Conservation (phyloP, 2,329 filamentous ascomycete genomes). For the Tolypocladium album region DNA sequence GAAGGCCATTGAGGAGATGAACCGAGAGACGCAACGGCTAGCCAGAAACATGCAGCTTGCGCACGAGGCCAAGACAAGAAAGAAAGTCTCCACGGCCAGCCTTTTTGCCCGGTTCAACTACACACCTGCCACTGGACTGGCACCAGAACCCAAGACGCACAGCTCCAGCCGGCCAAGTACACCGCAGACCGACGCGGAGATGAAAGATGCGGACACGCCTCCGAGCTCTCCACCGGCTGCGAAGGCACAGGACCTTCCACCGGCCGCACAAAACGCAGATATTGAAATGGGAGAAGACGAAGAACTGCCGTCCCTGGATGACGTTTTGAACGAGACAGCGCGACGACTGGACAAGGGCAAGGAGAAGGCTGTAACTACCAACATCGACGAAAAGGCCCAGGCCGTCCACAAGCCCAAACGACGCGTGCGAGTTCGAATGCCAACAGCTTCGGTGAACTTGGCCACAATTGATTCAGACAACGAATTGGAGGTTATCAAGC, state of each 20-base stretch:
- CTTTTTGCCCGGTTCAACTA: slow-evolving; percentile 81
- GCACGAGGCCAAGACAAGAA: slow-evolving; percentile 82
- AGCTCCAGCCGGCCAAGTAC: slow-evolving; percentile 47
- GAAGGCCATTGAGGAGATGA: slow-evolving; percentile 91
- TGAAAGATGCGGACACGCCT: slow-evolving; percentile 48
- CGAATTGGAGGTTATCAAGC: slow-evolving; percentile 51
- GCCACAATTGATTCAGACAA: slow-evolving; percentile 39
- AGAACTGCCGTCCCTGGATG: slow-evolving; percentile 27
- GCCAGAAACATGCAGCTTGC: slow-evolving; percentile 82
- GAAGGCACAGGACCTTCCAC: slow-evolving; percentile 15
- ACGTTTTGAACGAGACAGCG: slow-evolving; percentile 18
- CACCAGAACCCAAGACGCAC: slow-evolving; percentile 23
- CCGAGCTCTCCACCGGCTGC: slow-evolving; percentile 55
- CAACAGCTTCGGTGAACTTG: slow-evolving; percentile 25
- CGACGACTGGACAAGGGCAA: slow-evolving; percentile 46
- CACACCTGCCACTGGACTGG: slow-evolving; percentile 29
- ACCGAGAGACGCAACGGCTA: slow-evolving; percentile 85
- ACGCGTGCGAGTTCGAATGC: slow-evolving; percentile 40
- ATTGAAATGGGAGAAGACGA: slow-evolving; percentile 10
- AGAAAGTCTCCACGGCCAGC: slow-evolving; percentile 75
- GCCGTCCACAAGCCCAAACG: slow-evolving; percentile 26
- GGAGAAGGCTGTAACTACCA: slow-evolving; percentile 33
- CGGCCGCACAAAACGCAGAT: slow-evolving; percentile 2
- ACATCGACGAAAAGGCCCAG: slow-evolving; percentile 7
- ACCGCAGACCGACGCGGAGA: slow-evolving; percentile 42